These are phyloP conservation scores for Neurospora sp. DNA, from an alignment of 495 filamentous ascomycete genomes.

Conservation along the genomic window DNA sequence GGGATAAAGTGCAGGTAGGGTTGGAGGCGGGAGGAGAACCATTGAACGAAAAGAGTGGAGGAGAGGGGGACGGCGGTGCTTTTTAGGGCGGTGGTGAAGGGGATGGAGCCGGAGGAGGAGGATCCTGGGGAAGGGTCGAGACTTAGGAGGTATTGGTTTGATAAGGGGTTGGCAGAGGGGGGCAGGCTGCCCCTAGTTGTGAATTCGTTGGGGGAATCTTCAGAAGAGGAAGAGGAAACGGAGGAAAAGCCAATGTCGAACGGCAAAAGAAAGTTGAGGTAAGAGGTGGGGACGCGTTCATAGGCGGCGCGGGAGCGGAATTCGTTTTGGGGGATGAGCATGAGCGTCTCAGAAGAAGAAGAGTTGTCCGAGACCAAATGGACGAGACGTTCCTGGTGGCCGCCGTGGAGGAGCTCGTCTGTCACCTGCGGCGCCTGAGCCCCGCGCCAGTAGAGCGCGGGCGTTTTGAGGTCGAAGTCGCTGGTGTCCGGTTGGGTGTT, in stretches of 20 bases:
- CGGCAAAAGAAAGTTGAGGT: slow-evolving; percentile 27
- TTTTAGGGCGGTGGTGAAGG: slow-evolving; percentile 37
- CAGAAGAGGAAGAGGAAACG: neutral
- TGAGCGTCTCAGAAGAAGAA: slow-evolving; percentile 23
- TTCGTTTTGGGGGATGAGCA: slow-evolving; percentile 25
- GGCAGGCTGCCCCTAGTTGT: neutral
- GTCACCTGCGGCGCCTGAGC: slow-evolving; percentile 20
- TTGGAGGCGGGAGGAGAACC: slow-evolving; percentile 60
- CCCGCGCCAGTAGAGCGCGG: slow-evolving; percentile 55
- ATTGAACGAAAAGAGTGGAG: slow-evolving; percentile 57
- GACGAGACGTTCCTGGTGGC: slow-evolving; percentile 51
- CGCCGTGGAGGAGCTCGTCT: slow-evolving; percentile 26
- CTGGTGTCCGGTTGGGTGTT: slow-evolving; percentile 19
- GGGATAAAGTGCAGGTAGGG: slow-evolving; percentile 77
- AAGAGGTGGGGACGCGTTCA: slow-evolving; percentile 17
- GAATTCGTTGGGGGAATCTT: neutral
- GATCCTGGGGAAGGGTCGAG: slow-evolving; percentile 37
- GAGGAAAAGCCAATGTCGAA: slow-evolving; percentile 30
- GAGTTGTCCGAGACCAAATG: slow-evolving; percentile 45
- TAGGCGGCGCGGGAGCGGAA: slow-evolving; percentile 22
- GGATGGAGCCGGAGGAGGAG: neutral
- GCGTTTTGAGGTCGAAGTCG: slow-evolving; percentile 41
- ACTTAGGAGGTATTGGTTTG: slow-evolving; percentile 46
- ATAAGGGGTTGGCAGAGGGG: neutral
- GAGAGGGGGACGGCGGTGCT: slow-evolving; percentile 52